Percentiles rank a stretch among this genome's conserved stretches.
Conservation (phyloP, 139 green algal species). For the Pleodorina starrii region DNA sequence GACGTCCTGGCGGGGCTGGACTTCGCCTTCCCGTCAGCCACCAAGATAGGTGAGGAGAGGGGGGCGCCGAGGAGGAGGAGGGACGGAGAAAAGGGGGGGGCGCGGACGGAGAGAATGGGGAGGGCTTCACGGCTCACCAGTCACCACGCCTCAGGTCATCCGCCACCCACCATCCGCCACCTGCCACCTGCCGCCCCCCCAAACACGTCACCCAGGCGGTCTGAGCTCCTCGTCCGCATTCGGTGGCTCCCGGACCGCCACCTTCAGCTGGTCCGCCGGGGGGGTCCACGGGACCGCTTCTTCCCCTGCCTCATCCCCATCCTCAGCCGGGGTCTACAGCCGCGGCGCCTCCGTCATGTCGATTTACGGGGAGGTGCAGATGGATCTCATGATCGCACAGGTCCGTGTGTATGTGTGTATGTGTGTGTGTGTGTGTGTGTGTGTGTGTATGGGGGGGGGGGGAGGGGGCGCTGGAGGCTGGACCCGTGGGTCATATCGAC, state of each 20-base stretch:
- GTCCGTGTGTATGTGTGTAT: too few species aligned
- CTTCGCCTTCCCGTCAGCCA: conserved; percentile 62
- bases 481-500: background rate
- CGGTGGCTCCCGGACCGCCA: background rate
- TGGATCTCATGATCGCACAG: conserved; percentile 75
- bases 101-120: too few species aligned
- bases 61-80: too few species aligned
- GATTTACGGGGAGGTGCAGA: conserved; percentile 60
- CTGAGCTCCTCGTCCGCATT: background rate
- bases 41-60: conserved; percentile 58
- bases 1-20: conserved; percentile 69
- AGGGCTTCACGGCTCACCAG: too few species aligned
- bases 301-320: background rate
- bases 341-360: conserved; percentile 63
- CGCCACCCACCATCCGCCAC: too few species aligned
- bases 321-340: conserved; percentile 1
- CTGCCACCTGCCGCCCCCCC: too few species aligned
- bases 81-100: background rate
- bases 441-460: too few species aligned
- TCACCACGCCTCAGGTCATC: too few species aligned
- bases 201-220: too few species aligned
- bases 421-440: too few species aligned
- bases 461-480: too few species aligned
- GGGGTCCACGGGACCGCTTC: background rate
- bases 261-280: conserved; percentile 26